Evolutionary conservation across 179 eudicot species (phyloP).

Genomic region (Drosera spatulata): DNA sequence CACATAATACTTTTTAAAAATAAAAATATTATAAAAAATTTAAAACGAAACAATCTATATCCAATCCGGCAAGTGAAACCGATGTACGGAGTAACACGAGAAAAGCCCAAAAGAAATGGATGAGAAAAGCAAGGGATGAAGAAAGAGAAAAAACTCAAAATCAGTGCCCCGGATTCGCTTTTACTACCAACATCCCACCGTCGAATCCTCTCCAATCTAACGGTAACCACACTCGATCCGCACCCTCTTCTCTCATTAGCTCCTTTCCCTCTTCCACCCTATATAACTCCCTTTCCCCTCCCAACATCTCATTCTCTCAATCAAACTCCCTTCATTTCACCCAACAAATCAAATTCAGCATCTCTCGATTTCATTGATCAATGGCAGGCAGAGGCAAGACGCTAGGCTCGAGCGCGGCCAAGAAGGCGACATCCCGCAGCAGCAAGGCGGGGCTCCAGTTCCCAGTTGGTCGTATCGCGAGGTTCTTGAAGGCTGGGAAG

Average conservation of each 20-base stretch:
- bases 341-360: conserved; percentile 2
- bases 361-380: background rate
- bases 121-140: too few species aligned
- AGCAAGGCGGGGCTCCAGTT: conserved; percentile 3
- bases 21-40: too few species aligned
- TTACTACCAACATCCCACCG: conserved; percentile 1
- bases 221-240: conserved; percentile 27
- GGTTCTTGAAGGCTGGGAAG: too few species aligned
- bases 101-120: too few species aligned
- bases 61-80: too few species aligned
- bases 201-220: conserved; percentile 16
- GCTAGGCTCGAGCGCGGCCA: conserved; percentile 39
- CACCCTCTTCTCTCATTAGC: background rate
- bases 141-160: too few species aligned
- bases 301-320: background rate
- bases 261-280: background rate
- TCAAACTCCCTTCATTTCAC: background rate
- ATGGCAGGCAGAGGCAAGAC: conserved; percentile 85
- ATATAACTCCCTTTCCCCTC: conserved; percentile 14
- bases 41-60: too few species aligned
- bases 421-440: conserved; percentile 38
- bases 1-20: too few species aligned
- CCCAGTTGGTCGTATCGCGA: too few species aligned
- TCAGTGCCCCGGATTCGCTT: too few species aligned
- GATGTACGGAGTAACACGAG: too few species aligned